A percentile compares a stretch with the other conserved stretches of the same genome.
phyloP scores from a whole-genome alignment of 352 stramenopile genomes.

The Phytophthora syringae region DNA sequence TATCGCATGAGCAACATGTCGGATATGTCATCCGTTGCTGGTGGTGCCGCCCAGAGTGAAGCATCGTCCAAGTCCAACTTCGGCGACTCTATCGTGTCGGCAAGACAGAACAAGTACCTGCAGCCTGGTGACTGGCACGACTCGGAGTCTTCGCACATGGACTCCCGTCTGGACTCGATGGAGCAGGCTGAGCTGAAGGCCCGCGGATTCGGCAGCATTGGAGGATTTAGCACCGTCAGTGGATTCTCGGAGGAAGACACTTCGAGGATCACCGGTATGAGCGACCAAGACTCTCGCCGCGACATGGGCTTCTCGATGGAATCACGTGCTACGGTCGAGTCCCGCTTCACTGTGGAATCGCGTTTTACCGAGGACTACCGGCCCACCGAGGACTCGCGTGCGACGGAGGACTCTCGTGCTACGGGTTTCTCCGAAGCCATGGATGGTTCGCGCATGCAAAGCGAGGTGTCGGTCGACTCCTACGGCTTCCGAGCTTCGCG shows the following conservation, averaged over 20 bases:
- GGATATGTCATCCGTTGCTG: slow-evolving; percentile 51
- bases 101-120: slow-evolving; percentile 51
- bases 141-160: slow-evolving; percentile 51
- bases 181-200: slow-evolving; percentile 43
- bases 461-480: slow-evolving; percentile 75
- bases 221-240: slow-evolving; percentile 55
- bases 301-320: slow-evolving; percentile 51
- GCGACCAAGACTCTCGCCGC: slow-evolving; percentile 41
- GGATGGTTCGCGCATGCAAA: slow-evolving; percentile 52
- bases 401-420: slow-evolving; percentile 29
- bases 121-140: slow-evolving; percentile 55
- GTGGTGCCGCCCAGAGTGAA: slow-evolving; percentile 42
- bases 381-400: slow-evolving; percentile 19
- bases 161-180: slow-evolving; percentile 40
- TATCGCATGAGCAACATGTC: slow-evolving; percentile 49
- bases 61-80: slow-evolving; percentile 59
- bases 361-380: slow-evolving; percentile 12
- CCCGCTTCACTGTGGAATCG: slow-evolving; percentile 30
- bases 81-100: slow-evolving; percentile 53
- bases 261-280: slow-evolving; percentile 28
- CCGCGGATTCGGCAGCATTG: slow-evolving; percentile 34
- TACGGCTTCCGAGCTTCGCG: slow-evolving; percentile 67
- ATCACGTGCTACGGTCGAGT: slow-evolving; percentile 38
- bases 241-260: slow-evolving; percentile 37
- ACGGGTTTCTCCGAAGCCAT: slow-evolving; percentile 56